Conservation (phyloP, 2,329 filamentous ascomycete species). For the Pseudocercospora cruenta region DNA sequence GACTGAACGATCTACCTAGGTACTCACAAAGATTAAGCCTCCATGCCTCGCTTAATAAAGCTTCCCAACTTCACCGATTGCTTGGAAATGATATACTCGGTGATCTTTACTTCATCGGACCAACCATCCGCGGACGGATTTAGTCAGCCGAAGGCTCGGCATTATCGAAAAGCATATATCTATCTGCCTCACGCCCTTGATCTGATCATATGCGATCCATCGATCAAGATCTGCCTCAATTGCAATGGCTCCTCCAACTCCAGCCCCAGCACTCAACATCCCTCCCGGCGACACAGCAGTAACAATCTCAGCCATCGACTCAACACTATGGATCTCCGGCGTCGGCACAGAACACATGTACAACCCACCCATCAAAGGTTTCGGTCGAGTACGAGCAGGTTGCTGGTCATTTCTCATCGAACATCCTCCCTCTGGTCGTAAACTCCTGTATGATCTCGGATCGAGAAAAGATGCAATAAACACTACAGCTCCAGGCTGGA, state of each 20-base stretch:
- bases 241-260: not conserved
- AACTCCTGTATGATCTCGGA: slow-evolving; percentile 47
- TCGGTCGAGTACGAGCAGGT: slow-evolving; percentile 17
- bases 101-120: not conserved
- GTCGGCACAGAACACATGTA: slow-evolving; percentile 12
- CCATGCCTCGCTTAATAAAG: not conserved
- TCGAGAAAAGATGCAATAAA: slow-evolving; percentile 47
- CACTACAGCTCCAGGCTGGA: slow-evolving; percentile 25
- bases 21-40: too few species aligned
- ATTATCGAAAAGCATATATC: too few species aligned
- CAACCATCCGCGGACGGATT: not conserved
- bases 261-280: not conserved
- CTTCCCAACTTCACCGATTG: not conserved
- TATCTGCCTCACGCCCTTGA: too few species aligned
- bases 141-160: not conserved
- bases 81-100: not conserved
- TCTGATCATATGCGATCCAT: too few species aligned
- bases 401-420: slow-evolving; percentile 47
- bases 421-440: slow-evolving; percentile 41
- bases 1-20: too few species aligned
- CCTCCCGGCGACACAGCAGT: slow-evolving; percentile 18
- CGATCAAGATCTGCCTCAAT: too few species aligned
- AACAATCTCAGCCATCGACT: slow-evolving; percentile 35
- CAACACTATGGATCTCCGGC: slow-evolving; percentile 14
- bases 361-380: slow-evolving; percentile 18